Percentiles rank a stretch among this genome's conserved stretches.
Evolutionary conservation across 108 stramenopile genomes (phyloP).

Genomic region (Nitzschia sp.): DNA sequence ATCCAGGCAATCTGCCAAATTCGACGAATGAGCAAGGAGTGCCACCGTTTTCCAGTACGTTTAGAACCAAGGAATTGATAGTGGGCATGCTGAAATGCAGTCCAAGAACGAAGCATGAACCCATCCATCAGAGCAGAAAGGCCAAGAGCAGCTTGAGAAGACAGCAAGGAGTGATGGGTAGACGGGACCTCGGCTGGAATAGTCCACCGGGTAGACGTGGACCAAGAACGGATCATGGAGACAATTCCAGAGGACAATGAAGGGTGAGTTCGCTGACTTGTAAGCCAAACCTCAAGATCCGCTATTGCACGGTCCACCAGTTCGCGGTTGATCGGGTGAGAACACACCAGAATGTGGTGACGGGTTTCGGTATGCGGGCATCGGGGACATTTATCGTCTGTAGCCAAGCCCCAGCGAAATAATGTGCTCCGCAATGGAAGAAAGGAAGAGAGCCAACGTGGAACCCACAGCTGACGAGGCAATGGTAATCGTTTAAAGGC

Average conservation of each 20-base stretch:
- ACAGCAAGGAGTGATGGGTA: too few species aligned
- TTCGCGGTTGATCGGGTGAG: not conserved
- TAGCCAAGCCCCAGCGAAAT: not conserved
- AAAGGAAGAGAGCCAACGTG: not conserved
- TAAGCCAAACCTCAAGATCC: not conserved
- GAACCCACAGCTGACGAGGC: not conserved
- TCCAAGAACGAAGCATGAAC: too few species aligned
- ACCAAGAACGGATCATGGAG: not conserved
- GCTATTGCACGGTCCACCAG: not conserved
- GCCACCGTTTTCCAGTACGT: not conserved
- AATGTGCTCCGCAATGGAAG: not conserved
- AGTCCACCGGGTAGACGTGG: not conserved
- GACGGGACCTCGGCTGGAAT: not conserved
- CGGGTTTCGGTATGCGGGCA: not conserved
- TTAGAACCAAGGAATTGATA: not conserved
- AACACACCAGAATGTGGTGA: too few species aligned
- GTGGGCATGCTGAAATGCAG: not conserved
- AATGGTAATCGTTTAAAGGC: not conserved
- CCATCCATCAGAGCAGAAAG: not conserved
- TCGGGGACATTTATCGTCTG: not conserved
- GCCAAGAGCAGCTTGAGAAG: too few species aligned
- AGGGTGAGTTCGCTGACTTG: not conserved
- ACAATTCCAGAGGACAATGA: not conserved
- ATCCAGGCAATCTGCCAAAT: not conserved
- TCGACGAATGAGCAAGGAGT: not conserved